Percentiles rank a stretch among this genome's conserved stretches.
phyloP scores from a whole-genome alignment of 257 asterid species.

The Solanum phureja region DNA sequence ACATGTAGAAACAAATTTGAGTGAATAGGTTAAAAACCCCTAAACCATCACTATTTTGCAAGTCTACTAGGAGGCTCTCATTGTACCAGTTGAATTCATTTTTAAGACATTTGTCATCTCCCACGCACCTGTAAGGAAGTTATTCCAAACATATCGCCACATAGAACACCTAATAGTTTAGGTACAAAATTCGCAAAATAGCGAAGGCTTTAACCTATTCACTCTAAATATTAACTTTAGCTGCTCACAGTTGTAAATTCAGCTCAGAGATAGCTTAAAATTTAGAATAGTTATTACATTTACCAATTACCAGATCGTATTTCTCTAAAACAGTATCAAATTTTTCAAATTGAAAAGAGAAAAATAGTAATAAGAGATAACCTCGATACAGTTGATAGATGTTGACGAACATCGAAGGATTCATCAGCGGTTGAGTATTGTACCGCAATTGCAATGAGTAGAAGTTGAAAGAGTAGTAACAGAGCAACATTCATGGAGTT shows the following conservation, averaged over 20 bases:
- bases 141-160: not conserved
- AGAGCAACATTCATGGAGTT: not conserved
- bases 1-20: not conserved
- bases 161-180: not conserved
- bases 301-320: not conserved
- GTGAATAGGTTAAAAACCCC: not conserved
- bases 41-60: not conserved
- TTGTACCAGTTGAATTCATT: not conserved
- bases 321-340: not conserved
- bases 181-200: not conserved
- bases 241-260: not conserved
- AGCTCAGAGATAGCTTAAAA: not conserved
- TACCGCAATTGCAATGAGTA: not conserved
- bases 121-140: not conserved
- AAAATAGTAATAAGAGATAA: not conserved
- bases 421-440: constrained; percentile 18
- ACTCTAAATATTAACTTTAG: not conserved
- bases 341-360: not conserved
- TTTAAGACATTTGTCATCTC: not conserved
- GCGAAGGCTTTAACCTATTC: not conserved
- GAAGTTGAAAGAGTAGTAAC: not conserved
- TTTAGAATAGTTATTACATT: not conserved
- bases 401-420: constrained; percentile 70
- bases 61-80: not conserved
- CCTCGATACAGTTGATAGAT: constrained; percentile 83